Evolutionary conservation across 169 alveolate genomes (phyloP).

Genomic region (Plasmodium ovale): DNA sequence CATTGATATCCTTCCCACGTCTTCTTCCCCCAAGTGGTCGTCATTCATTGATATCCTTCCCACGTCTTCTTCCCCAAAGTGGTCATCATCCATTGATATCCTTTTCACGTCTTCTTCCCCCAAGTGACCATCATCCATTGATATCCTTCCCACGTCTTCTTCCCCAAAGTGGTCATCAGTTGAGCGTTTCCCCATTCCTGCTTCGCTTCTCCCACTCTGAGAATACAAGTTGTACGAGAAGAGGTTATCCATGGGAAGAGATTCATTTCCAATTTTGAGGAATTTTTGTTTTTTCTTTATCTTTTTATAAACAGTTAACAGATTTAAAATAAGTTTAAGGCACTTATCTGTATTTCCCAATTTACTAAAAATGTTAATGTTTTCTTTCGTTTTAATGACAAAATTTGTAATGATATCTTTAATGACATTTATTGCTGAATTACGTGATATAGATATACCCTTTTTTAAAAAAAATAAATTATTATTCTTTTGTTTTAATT

Average conservation of each 20-base stretch:
- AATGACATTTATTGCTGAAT: slow-evolving; percentile 18
- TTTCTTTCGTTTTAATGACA: slow-evolving; percentile 69
- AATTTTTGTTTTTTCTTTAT: slow-evolving; percentile 42
- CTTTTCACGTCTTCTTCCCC: background rate
- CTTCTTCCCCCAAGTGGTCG: background rate
- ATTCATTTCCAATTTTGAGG: background rate
- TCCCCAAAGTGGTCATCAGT: background rate
- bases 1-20: background rate
- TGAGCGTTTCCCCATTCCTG: background rate
- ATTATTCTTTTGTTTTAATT: slow-evolving; percentile 56
- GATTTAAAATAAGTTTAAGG: slow-evolving; percentile 17
- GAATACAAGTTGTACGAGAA: slow-evolving; percentile 21
- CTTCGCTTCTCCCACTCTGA: background rate
- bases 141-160: background rate
- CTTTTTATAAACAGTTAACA: slow-evolving; percentile 49
- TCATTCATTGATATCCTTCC: background rate
- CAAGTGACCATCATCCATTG: too few species aligned
- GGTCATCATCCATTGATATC: background rate
- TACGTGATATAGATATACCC: slow-evolving; percentile 26
- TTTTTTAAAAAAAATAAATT: slow-evolving; percentile 46
- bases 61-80: background rate
- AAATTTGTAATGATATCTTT: slow-evolving; percentile 41
- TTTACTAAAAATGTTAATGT: slow-evolving; percentile 25
- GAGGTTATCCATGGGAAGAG: slow-evolving; percentile 24
- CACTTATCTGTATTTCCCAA: slow-evolving; percentile 46